These are phyloP conservation scores for Elaphomyces granulatus DNA, from an alignment of 495 filamentous ascomycete genomes.

Conservation along the genomic window DNA sequence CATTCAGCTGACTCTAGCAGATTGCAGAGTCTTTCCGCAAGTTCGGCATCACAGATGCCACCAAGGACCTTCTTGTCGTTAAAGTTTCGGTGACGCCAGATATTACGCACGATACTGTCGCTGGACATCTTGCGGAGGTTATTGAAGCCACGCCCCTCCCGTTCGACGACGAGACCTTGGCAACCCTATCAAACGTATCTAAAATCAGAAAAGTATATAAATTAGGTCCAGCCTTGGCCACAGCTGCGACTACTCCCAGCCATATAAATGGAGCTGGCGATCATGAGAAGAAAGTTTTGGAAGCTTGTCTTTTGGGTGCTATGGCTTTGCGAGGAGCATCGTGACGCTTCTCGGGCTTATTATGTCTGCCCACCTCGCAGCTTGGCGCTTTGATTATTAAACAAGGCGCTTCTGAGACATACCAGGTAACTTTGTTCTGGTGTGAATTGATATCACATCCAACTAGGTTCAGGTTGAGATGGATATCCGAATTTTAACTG, in stretches of 20 bases:
- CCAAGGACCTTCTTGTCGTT: slow-evolving; percentile 54
- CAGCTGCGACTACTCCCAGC: slow-evolving; percentile 5
- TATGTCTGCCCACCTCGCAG: too few species aligned
- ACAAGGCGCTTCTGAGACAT: too few species aligned
- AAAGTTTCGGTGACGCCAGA: slow-evolving; percentile 45
- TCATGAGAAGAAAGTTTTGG: slow-evolving; percentile 36
- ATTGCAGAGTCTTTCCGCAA: slow-evolving; percentile 82
- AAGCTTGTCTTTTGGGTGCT: slow-evolving; percentile 47
- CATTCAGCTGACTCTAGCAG: slow-evolving; percentile 31
- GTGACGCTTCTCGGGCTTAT: slow-evolving; percentile 9
- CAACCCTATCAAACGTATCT: slow-evolving; percentile 42
- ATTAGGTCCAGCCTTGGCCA: slow-evolving; percentile 34
- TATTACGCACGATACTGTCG: slow-evolving; percentile 39
- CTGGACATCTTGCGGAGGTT: slow-evolving; percentile 43
- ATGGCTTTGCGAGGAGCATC: slow-evolving; percentile 58
- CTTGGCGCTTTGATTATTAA: too few species aligned
- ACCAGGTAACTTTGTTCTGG: too few species aligned
- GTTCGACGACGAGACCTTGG: slow-evolving; percentile 49
- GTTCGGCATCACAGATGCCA: slow-evolving; percentile 64
- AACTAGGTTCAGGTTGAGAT: too few species aligned
- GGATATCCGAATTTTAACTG: too few species aligned
- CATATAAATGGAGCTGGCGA: slow-evolving; percentile 12
- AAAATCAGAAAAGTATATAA: slow-evolving; percentile 77
- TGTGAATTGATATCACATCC: too few species aligned
- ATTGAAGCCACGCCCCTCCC: slow-evolving; percentile 47